A percentile compares a stretch with the other conserved stretches of the same genome.
Conservation (phyloP, 2,329 filamentous ascomycete genomes). For the Trichoderma simmonsii region DNA sequence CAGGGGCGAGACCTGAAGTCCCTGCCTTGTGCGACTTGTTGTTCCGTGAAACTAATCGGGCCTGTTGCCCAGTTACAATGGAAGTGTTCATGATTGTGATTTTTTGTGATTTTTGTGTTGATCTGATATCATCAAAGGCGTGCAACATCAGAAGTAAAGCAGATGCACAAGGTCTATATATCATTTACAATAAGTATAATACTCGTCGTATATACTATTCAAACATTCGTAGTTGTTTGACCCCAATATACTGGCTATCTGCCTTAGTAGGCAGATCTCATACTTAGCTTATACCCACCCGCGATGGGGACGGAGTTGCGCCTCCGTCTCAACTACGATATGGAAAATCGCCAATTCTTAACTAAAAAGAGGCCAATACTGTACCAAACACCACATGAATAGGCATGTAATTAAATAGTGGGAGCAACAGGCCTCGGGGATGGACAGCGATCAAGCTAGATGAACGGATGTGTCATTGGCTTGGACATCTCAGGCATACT, state of each 20-base stretch:
- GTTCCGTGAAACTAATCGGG: conserved; percentile 43
- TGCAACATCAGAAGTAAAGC: background rate
- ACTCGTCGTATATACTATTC: background rate
- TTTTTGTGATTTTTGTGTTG: background rate
- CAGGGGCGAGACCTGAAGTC: conserved; percentile 55
- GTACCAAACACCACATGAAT: background rate
- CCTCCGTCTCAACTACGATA: conserved; percentile 18
- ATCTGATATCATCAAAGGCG: background rate
- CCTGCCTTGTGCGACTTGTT: conserved; percentile 38
- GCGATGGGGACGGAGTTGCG: conserved; percentile 20
- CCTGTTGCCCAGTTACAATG: conserved; percentile 31
- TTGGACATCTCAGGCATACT: background rate
- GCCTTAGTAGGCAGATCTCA: background rate
- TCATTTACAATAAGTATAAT: background rate
- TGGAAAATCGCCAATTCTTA: background rate
- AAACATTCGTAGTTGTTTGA: background rate
- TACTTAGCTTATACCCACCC: background rate
- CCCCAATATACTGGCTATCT: background rate
- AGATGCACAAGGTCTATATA: background rate
- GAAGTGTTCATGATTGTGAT: background rate
- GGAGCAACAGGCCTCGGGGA: background rate
- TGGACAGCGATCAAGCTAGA: background rate
- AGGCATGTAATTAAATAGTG: background rate
- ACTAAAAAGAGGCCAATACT: background rate
- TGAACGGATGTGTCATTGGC: background rate